Evolutionary conservation across 148 eudicot species (phyloP), one percentile per base, ranked within the genome.

Genomic region (Rhododendron kiyosumense): DNA sequence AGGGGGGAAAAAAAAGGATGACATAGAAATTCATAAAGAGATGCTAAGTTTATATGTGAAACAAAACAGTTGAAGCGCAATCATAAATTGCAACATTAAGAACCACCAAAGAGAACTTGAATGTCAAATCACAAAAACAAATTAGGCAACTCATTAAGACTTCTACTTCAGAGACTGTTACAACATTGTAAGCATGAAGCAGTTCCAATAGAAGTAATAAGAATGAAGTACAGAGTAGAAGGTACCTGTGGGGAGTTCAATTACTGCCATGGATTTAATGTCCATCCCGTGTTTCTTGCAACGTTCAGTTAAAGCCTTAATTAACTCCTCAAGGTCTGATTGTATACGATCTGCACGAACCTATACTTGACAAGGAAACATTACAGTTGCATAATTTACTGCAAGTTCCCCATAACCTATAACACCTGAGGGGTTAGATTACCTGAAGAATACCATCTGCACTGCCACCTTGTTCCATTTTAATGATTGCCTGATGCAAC

Each of bases 371-470:
- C 46, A 78, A 48, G 63, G n/a, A 84, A 34, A 32, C 28, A 15
- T 79, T 80, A 69, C 2, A 84, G 73, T 49, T 34, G 81, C 43
- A 84, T 51, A 26, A 36, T 26, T 41, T 41, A 57, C 26, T 3
- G 18, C 36, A 24, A 32, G 17, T 38, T 83, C 32, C n/a, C 74
- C 43, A 85, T 17, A 80, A 79, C 43, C 67, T 78, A 83, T 74
- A 43, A 48, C 71, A 88, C 38, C 52, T 78, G 57, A 83, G 28
- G 17, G 69, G 77, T 79, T 65, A 85, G 82, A 83, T 83, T 87
- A 95, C 99, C 98, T 97, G 99, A 89, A 97, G 98, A 91, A 97
- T 94, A 81, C 99, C 99, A 83, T 97, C 99, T 57, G 96, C 96
- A 88, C 99, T 97, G 85, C 99, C 98, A 89, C 98, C 99, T 89